phyloP scores from a whole-genome alignment of 2,329 filamentous ascomycete genomes.

The Phaeosphaeriaceae sp. region DNA sequence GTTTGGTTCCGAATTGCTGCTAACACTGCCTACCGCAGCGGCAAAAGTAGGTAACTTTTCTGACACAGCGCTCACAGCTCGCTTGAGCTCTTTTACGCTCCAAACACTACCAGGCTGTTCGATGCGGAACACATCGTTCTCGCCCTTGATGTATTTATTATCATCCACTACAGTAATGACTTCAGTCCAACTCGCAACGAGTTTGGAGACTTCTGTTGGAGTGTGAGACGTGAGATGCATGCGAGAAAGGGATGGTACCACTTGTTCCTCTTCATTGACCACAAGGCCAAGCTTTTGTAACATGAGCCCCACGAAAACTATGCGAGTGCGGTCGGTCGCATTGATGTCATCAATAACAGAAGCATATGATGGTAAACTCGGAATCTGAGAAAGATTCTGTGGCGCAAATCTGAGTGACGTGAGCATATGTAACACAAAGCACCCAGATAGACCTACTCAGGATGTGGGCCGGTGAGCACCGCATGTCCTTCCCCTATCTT shows the following conservation, averaged over 20 bases:
- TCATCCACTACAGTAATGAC: slow-evolving; percentile 69
- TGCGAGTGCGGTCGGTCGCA: slow-evolving; percentile 72
- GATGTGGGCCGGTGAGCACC: slow-evolving; percentile 86
- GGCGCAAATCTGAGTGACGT: slow-evolving; percentile 73
- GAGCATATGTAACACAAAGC: background rate
- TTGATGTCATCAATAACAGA: slow-evolving; percentile 71
- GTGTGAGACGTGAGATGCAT: slow-evolving; percentile 79
- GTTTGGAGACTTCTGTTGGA: slow-evolving; percentile 67
- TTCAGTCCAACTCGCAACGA: slow-evolving; percentile 71
- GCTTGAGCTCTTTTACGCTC: slow-evolving; percentile 40
- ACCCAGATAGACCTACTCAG: slow-evolving; percentile 69
- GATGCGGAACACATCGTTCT: slow-evolving; percentile 82
- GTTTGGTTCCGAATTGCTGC: slow-evolving; percentile 10
- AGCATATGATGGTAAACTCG: slow-evolving; percentile 71
- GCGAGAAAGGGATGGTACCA: slow-evolving; percentile 78
- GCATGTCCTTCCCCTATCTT: slow-evolving; percentile 80
- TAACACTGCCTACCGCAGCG: slow-evolving; percentile 32
- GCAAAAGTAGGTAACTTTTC: slow-evolving; percentile 32
- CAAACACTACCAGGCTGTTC: slow-evolving; percentile 65
- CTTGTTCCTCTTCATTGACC: slow-evolving; percentile 71
- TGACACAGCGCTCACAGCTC: slow-evolving; percentile 40
- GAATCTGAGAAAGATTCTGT: slow-evolving; percentile 73
- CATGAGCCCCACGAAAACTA: slow-evolving; percentile 78
- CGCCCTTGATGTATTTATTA: slow-evolving; percentile 76
- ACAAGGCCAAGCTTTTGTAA: slow-evolving; percentile 82